Evolutionary conservation across 495 filamentous ascomycete species (phyloP).

Genomic region (Penicillium lividum): DNA sequence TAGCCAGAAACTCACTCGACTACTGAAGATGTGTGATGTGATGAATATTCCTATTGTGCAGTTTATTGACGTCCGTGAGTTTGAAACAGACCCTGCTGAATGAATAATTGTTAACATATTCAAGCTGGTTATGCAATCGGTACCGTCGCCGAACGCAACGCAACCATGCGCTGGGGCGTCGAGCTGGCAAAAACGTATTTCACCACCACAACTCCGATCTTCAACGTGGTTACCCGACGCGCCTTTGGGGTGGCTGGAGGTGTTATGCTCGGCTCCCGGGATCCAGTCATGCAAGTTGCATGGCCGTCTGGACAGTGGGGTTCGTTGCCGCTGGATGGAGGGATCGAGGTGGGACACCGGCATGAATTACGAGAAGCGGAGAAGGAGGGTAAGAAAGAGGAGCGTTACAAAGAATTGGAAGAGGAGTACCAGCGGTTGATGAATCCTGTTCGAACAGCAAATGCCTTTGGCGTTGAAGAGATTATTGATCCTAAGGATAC

Average conservation of each 20-base stretch:
- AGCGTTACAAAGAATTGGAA: slow-evolving; percentile 55
- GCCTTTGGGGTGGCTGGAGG: slow-evolving; percentile 63
- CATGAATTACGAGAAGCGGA: slow-evolving; percentile 58
- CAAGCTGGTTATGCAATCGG: slow-evolving; percentile 61
- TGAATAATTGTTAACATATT: slow-evolving; percentile 5
- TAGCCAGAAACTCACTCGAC: slow-evolving; percentile 57
- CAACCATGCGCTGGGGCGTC: slow-evolving; percentile 64
- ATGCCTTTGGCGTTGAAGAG: slow-evolving; percentile 64
- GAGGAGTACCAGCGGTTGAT: slow-evolving; percentile 60
- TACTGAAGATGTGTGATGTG: slow-evolving; percentile 63
- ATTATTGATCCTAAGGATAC: slow-evolving; percentile 63
- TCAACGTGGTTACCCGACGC: slow-evolving; percentile 58
- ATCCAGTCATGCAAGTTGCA: slow-evolving; percentile 59
- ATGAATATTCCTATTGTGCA: slow-evolving; percentile 64
- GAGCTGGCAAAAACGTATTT: slow-evolving; percentile 60
- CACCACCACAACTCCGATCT: slow-evolving; percentile 59
- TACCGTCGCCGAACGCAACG: slow-evolving; percentile 59
- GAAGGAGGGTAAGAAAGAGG: slow-evolving; percentile 47
- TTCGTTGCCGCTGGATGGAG: slow-evolving; percentile 58
- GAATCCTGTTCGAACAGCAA: slow-evolving; percentile 65
- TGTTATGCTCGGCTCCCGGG: slow-evolving; percentile 60
- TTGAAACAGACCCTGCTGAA: neutral
- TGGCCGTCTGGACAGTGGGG: slow-evolving; percentile 66
- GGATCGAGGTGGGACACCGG: slow-evolving; percentile 62
- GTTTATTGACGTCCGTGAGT: slow-evolving; percentile 60